A percentile compares a stretch with the other conserved stretches of the same genome.
phyloP scores from a whole-genome alignment of 1,139 yeast species.

The Sugiyamaella japonica region DNA sequence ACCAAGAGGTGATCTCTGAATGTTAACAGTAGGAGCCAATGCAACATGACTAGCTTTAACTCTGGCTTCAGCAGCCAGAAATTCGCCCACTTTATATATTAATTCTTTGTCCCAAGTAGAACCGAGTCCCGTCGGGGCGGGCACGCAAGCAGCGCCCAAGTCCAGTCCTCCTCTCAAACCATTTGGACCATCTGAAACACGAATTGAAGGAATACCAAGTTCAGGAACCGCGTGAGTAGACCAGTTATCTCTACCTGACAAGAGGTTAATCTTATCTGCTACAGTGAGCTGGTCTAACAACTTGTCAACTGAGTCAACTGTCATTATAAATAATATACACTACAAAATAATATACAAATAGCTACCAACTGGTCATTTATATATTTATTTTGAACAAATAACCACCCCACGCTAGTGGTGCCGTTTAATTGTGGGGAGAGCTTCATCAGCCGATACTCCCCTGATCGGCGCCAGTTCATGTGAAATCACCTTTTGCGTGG shows the following conservation, averaged over 20 bases:
- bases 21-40: constrained; percentile 57
- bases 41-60: constrained; percentile 52
- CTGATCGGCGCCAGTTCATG: constrained; percentile 2
- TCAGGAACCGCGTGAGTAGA: constrained; percentile 54
- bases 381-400: neutral
- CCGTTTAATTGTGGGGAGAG: neutral
- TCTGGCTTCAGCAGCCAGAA: constrained; percentile 53
- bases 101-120: constrained; percentile 48
- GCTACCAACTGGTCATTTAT: neutral
- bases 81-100: constrained; percentile 47
- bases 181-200: constrained; percentile 54
- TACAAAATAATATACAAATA: neutral
- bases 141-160: constrained; percentile 51
- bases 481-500: no score
- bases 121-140: constrained; percentile 51
- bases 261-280: constrained; percentile 45
- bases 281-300: constrained; percentile 8
- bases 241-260: constrained; percentile 45
- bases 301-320: constrained; percentile 8
- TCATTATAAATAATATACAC: neutral
- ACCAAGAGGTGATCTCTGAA: constrained; percentile 57
- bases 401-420: neutral
- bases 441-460: constrained; percentile 8
- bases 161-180: constrained; percentile 55
- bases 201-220: constrained; percentile 45